Base-by-base conservation (phyloP, 768 basidiomycete genomes). In the Thelephora ganbajun region DNA sequence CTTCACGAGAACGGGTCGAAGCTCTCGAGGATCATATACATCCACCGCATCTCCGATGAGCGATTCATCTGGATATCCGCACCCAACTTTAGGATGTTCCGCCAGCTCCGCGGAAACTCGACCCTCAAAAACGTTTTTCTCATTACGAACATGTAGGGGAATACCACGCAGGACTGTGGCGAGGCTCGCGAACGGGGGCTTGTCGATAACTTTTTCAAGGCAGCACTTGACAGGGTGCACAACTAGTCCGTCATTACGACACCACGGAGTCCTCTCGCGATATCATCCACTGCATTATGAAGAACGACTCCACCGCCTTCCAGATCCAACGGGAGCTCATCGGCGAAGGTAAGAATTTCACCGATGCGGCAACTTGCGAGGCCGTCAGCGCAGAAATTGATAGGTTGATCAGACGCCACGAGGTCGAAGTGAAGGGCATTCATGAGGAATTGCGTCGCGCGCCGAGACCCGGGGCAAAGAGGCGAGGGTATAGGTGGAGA, bases 271-370 rank as follows among this genome's bases (percentile, higher is more conserved):
- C 72, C 2, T 69, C 72, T 0, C 66, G 63, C 0, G 50, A 53
- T 7, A 65, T 77, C 46, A 50, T 80, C 0, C 64, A 66, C 4
- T 60, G 63, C 30, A 56, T 80, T 49, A 53, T 72, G 12, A 57
- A 61, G 23, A 66, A 61, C 6, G 58, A 60, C 23, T 69, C 77
- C 0, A 53, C 66, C 2, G 63, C 70, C 1, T 62, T 80, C 2
- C 66, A 65, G 18, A 77, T 80, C 44, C 79, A 79, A 52, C 60
- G 64, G 20, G 78, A 81, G 55, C 61, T 79, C 12, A 71, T 79
- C 4, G 69, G 70, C 48, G 61, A 71, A 52, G 63, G 63, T 26
- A 68, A 69, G 45, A 63, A 69, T 36, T 66, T 79, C 14, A 61
- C 68, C 1, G 63, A 77, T 44, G 78, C 78, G 2, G 61, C 64